Evolutionary conservation across 345 rosid genomes (phyloP).

Genomic region (Eucalyptus cloeziana): DNA sequence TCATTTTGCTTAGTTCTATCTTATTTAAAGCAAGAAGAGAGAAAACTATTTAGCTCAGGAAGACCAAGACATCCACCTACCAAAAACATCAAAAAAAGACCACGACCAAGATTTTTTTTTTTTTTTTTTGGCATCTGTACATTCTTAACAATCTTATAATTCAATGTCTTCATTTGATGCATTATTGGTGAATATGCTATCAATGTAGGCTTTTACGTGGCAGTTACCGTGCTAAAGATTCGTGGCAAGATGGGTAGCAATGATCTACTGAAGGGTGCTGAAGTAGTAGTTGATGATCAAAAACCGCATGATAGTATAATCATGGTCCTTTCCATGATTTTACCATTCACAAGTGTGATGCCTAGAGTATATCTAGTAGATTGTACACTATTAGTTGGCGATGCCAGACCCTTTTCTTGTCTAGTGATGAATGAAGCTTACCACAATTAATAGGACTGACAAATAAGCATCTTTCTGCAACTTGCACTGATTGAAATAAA

Average conservation of each 20-base stretch:
- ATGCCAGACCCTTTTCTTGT: not conserved
- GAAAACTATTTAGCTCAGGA: too few species aligned
- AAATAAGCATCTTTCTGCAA: too few species aligned
- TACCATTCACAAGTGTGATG: not conserved
- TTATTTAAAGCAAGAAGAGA: too few species aligned
- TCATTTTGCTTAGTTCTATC: too few species aligned
- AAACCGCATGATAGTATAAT: not conserved
- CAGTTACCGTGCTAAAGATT: not conserved
- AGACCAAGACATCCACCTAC: too few species aligned
- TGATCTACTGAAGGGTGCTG: not conserved
- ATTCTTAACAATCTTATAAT: not conserved
- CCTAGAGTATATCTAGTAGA: not conserved
- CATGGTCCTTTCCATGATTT: not conserved
- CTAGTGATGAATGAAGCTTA: not conserved
- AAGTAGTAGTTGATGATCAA: not conserved
- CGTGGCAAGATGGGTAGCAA: not conserved
- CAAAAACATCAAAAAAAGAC: too few species aligned
- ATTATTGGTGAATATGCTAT: not conserved
- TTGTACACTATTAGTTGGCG: not conserved
- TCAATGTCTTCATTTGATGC: not conserved
- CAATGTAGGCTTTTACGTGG: not conserved
- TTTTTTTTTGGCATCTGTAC: not conserved
- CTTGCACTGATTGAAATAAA: too few species aligned
- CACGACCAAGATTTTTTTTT: too few species aligned
- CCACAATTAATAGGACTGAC: not conserved